phyloP scores from a whole-genome alignment of 768 basidiomycete species.

The Amanita subjunquillea region DNA sequence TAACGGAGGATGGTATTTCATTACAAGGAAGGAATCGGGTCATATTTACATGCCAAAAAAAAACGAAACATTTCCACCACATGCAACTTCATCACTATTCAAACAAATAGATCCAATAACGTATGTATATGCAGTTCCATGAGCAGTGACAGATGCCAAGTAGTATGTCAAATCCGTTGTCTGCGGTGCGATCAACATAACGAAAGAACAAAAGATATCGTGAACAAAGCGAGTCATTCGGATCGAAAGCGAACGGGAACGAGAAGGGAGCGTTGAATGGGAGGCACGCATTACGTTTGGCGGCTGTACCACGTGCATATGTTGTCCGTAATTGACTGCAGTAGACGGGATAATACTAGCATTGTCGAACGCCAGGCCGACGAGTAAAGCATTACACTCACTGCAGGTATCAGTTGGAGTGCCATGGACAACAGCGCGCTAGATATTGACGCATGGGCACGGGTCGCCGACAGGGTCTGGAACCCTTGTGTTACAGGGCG shows the following conservation, averaged over 20 bases:
- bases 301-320: constrained; percentile 35
- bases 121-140: not conserved
- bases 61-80: not conserved
- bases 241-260: no score
- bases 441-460: constrained; percentile 45
- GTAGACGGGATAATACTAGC: constrained; percentile 34
- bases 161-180: no score
- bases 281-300: constrained; percentile 15
- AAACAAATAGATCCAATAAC: not conserved
- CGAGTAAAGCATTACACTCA: constrained; percentile 11
- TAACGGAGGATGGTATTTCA: not conserved
- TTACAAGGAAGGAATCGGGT: not conserved
- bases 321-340: constrained; percentile 39
- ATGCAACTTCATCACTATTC: not conserved
- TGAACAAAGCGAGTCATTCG: no score
- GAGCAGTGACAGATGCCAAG: not conserved
- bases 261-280: not conserved
- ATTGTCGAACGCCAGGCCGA: not conserved
- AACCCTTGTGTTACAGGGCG: constrained; percentile 30
- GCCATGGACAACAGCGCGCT: constrained; percentile 36
- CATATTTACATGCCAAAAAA: no score
- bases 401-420: constrained; percentile 39
- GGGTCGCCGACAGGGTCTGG: constrained; percentile 31
- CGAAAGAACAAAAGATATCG: no score
- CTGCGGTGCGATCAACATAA: no score